phyloP scores from a whole-genome alignment of 306 rosid genomes.

The Sicyos baderoa region DNA sequence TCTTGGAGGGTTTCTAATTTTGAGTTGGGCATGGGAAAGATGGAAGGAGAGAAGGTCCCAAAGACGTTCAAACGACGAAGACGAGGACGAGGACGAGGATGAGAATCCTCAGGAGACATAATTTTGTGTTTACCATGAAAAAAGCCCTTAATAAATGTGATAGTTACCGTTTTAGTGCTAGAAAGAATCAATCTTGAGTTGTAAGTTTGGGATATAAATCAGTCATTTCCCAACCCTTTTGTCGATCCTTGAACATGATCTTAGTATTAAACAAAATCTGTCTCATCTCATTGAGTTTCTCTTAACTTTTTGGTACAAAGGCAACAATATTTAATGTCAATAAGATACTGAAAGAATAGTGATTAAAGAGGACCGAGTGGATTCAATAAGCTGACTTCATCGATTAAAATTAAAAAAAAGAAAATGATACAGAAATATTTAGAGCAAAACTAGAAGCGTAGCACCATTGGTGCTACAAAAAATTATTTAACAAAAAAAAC shows the following conservation, averaged over 20 bases:
- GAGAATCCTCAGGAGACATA: not conserved
- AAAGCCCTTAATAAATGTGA: not conserved
- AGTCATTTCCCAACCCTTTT: conserved; percentile 2
- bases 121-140: conserved; percentile 10
- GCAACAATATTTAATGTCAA: not conserved
- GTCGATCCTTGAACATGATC: not conserved
- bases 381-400: no score
- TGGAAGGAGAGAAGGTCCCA: conserved; percentile 67
- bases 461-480: no score
- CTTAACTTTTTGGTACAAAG: not conserved
- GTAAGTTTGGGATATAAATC: not conserved
- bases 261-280: not conserved
- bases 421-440: no score
- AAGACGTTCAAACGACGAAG: conserved; percentile 40
- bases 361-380: no score
- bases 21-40: conserved; percentile 73
- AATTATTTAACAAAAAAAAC: no score
- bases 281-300: conserved; percentile 2
- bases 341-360: not conserved
- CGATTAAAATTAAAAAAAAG: no score
- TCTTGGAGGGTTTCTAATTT: conserved; percentile 50
- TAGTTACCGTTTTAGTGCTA: not conserved
- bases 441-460: no score
- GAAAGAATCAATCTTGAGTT: conserved; percentile 8
- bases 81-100: not conserved